Conservation (phyloP, 2,329 filamentous ascomycete species). For the Penicillium sp. region DNA sequence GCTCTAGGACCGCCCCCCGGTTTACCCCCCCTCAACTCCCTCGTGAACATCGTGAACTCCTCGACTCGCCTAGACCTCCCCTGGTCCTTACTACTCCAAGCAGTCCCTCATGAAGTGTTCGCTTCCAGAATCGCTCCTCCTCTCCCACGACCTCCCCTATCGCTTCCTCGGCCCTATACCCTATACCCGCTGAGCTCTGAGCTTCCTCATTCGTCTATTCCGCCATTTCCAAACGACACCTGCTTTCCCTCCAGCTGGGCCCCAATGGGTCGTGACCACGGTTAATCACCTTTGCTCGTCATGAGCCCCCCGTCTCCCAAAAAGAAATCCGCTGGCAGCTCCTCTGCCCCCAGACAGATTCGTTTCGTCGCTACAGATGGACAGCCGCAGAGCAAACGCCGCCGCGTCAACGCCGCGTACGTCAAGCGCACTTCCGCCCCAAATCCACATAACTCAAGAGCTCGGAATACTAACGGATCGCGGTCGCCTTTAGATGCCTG, state of each 20-base stretch:
- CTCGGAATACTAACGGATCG: constrained; percentile 13
- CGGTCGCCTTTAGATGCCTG: constrained; percentile 58
- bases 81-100: not conserved
- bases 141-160: constrained; percentile 17
- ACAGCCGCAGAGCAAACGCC: constrained; percentile 76
- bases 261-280: constrained; percentile 41
- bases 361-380: constrained; percentile 84
- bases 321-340: constrained; percentile 39
- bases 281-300: constrained; percentile 39
- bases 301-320: constrained; percentile 45
- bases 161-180: constrained; percentile 15
- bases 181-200: constrained; percentile 6
- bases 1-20: constrained; percentile 17
- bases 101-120: constrained; percentile 22
- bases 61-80: not conserved
- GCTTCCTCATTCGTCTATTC: constrained; percentile 6
- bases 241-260: constrained; percentile 11
- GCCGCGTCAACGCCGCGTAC: constrained; percentile 78
- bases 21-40: constrained; percentile 10
- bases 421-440: constrained; percentile 29
- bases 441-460: not conserved
- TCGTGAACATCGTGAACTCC: not conserved
- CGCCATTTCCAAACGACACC: not conserved
- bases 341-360: constrained; percentile 53
- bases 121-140: constrained; percentile 8